phyloP scores from a whole-genome alignment of 441 rosid genomes.

The Melastoma candidum region DNA sequence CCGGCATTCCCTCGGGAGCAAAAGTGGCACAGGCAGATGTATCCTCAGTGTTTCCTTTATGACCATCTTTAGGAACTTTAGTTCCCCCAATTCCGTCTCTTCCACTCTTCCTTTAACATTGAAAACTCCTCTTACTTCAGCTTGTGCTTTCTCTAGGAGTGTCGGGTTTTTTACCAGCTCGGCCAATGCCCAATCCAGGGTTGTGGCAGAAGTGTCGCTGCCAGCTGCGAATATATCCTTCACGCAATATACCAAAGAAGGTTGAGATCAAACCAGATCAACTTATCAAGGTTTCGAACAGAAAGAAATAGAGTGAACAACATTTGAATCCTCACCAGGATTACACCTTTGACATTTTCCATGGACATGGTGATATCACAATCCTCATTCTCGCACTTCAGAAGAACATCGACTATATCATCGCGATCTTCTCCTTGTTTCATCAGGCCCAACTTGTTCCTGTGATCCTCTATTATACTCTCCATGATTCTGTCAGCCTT shows the following conservation, averaged over 20 bases:
- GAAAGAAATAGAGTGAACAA: no score
- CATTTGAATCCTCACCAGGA: slow-evolving; percentile 8
- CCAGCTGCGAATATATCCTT: slow-evolving; percentile 6
- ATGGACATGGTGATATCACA: slow-evolving; percentile 9
- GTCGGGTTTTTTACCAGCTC: slow-evolving; percentile 20
- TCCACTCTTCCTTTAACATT: slow-evolving; percentile 5
- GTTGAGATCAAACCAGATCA: background rate
- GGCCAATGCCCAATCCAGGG: slow-evolving; percentile 17
- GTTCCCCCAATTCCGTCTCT: slow-evolving; percentile 10
- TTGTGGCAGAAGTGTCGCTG: slow-evolving; percentile 17
- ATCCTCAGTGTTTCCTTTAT: slow-evolving; percentile 24
- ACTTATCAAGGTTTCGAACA: no score
- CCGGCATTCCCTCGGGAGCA: slow-evolving; percentile 19
- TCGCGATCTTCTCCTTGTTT: background rate
- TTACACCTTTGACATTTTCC: slow-evolving; percentile 22
- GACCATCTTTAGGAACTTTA: slow-evolving; percentile 17
- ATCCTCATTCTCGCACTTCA: slow-evolving; percentile 2
- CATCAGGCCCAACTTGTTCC: background rate
- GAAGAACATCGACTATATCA: slow-evolving; percentile 23
- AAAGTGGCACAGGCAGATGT: slow-evolving; percentile 21
- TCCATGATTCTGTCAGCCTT: slow-evolving; percentile 13
- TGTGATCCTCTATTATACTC: slow-evolving; percentile 4
- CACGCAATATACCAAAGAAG: background rate
- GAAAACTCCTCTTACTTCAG: slow-evolving; percentile 15
- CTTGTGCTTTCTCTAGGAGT: slow-evolving; percentile 15